Evolutionary conservation across 2,329 filamentous ascomycete species (phyloP).

Genomic region (Ophiostoma piceae): DNA sequence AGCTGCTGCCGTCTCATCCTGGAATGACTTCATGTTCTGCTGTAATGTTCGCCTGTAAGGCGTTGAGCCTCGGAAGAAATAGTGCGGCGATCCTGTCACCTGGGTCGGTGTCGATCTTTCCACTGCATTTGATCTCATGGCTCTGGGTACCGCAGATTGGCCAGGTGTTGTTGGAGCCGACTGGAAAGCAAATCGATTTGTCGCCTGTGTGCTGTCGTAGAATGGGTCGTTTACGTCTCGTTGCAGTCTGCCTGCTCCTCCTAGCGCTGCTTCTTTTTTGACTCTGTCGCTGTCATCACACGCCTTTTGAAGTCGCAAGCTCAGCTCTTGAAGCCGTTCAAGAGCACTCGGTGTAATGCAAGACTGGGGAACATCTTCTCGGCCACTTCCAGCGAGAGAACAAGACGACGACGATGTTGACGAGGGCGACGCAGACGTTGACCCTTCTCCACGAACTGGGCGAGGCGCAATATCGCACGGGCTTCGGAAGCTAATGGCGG

Average conservation of each 20-base stretch:
- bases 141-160: neutral
- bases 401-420: slow-evolving; percentile 20
- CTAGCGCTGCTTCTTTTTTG: neutral
- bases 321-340: slow-evolving; percentile 24
- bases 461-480: neutral
- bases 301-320: slow-evolving; percentile 21
- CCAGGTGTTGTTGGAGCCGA: slow-evolving; percentile 24
- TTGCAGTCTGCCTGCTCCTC: neutral
- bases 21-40: slow-evolving; percentile 41
- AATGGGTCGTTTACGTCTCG: slow-evolving; percentile 22
- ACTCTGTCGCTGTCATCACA: slow-evolving; percentile 9
- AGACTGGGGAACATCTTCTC: slow-evolving; percentile 13
- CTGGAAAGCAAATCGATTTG: slow-evolving; percentile 21
- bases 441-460: neutral
- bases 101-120: neutral
- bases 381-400: slow-evolving; percentile 27
- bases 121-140: neutral
- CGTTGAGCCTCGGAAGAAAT: slow-evolving; percentile 51
- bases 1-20: slow-evolving; percentile 27
- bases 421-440: neutral
- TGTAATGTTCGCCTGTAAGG: slow-evolving; percentile 51
- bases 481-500: neutral
- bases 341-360: slow-evolving; percentile 20
- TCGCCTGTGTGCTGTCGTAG: slow-evolving; percentile 17
- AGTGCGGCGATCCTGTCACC: slow-evolving; percentile 26